A percentile compares a stretch with the other conserved stretches of the same genome.
These are phyloP conservation scores for Bonia amplexicaulis DNA, from an alignment of 176 grass and related monocot species.

Conservation along the genomic window DNA sequence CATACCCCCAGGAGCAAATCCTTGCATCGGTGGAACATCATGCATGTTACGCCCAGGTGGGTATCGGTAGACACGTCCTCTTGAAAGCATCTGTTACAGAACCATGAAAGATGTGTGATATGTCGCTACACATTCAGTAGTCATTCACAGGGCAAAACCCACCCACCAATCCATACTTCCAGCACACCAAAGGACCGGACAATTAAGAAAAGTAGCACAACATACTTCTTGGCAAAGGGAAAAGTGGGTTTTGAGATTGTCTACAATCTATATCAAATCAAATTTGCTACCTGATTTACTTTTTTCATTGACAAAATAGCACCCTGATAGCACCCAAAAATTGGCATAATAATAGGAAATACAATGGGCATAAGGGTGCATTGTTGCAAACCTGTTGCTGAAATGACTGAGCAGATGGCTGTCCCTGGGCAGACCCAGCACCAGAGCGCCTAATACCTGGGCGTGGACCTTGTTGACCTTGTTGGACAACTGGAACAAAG, in stretches of 20 bases:
- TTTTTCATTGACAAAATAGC: background rate
- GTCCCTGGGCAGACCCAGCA: slow-evolving; percentile 54
- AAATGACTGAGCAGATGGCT: slow-evolving; percentile 56
- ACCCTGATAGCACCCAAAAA: background rate
- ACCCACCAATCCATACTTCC: background rate
- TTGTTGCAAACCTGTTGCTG: slow-evolving; percentile 68
- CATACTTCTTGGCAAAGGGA: background rate
- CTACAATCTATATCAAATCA: background rate
- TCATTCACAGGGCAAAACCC: background rate
- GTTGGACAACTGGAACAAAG: slow-evolving; percentile 71
- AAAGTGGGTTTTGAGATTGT: background rate
- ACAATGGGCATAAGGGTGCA: background rate
- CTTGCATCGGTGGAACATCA: slow-evolving; percentile 50
- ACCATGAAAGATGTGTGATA: background rate
- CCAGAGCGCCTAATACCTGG: slow-evolving; percentile 67
- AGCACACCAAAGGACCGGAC: background rate
- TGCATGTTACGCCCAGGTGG: slow-evolving; percentile 71
- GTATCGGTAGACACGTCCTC: slow-evolving; percentile 75
- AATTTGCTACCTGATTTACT: background rate
- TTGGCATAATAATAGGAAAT: background rate
- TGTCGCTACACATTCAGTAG: background rate
- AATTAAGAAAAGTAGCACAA: background rate
- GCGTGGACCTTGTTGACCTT: slow-evolving; percentile 74
- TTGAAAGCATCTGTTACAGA: slow-evolving; percentile 66
- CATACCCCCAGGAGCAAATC: slow-evolving; percentile 65